Base-by-base conservation (phyloP, 2,329 filamentous ascomycete genomes). In the Colletotrichum theobromicola region DNA sequence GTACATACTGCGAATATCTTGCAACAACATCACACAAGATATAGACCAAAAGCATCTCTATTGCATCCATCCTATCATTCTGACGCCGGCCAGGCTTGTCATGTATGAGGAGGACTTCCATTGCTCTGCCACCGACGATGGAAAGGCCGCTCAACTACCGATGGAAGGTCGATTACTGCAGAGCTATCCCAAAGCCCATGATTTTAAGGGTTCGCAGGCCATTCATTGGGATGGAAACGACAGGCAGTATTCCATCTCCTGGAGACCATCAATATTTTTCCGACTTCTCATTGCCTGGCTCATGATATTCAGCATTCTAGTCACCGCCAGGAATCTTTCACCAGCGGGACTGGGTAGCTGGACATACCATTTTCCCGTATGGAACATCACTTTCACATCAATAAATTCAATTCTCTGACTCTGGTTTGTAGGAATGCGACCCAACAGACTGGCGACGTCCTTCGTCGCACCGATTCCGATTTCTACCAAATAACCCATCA, bases 381-480 rank as follows among this genome's bases (percentile, higher is more conserved):
- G 5, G 8, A 6, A 42, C 4, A 42, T 1, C 9, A 1, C 5
- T n/a, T 4, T n/a, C 0, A 0, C 18, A 42, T 2, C 2, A 5
- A n/a, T n/a, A 2, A 1, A 42, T 42, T 5, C 0, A 8, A 18
- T 12, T 42, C 18, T 3, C 37, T 42, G 9, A 42, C 18, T 42
- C 1, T n/a, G 30, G 1, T 5, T 6, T 0, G 12, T 2, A 42
- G 37, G 5, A 2, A n/a, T 46, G 37, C 5, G 37, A 46, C 18
- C 9, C 37, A 10, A 21, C 18, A 4, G 37, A 46, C 1, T 46
- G 37, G 37, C 18, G 18, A 46, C 37, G 37, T 12, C 3, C 37
- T 18, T 6, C 37, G 0, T 2, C 37, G 0, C 37, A 46, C 5
- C 37, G 37, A 46, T 46, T n/a, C 18, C 1, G 37, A 21, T 46